A percentile compares a stretch with the other conserved stretches of the same genome.
Conservation (phyloP, 2,329 filamentous ascomycete species). For the Diplodia intermedia region DNA sequence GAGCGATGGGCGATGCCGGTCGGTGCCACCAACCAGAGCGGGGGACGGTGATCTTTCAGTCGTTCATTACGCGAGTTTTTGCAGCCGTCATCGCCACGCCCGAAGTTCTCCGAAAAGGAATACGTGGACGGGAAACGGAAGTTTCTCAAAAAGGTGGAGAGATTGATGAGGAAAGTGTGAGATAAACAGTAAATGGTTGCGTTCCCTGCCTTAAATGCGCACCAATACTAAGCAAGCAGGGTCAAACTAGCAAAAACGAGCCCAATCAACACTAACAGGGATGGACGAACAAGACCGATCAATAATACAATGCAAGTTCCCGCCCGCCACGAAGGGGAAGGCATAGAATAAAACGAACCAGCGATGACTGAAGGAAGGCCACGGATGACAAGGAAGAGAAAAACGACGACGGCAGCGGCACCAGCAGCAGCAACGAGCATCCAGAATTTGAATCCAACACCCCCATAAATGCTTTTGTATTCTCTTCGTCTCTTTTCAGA, state of each 20-base stretch:
- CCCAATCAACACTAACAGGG: conserved; percentile 18
- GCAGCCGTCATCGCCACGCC: conserved; percentile 17
- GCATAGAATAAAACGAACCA: conserved; percentile 19
- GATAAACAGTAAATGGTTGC: conserved; percentile 12
- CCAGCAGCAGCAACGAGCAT: conserved; percentile 31
- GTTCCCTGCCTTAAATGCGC: conserved; percentile 15
- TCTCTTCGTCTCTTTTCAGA: conserved; percentile 31
- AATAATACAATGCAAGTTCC: conserved; percentile 33
- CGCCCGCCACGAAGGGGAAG: conserved; percentile 29
- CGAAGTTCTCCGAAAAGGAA: conserved; percentile 7
- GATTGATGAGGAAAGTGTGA: not conserved
- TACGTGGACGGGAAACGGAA: not conserved
- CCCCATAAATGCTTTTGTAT: conserved; percentile 33
- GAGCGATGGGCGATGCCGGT: conserved; percentile 6
- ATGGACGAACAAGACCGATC: conserved; percentile 10
- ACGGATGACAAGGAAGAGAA: not conserved
- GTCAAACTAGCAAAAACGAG: conserved; percentile 16
- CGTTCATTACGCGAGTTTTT: conserved; percentile 22
- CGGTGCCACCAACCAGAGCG: not conserved
- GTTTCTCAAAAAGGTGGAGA: not conserved
- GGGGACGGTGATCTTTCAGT: conserved; percentile 18
- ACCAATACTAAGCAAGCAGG: conserved; percentile 26
- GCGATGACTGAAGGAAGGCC: conserved; percentile 26
- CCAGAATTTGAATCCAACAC: conserved; percentile 29
- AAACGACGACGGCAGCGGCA: conserved; percentile 28